phyloP scores from a whole-genome alignment of 208 protist genomes.

The Crithidia sp. region DNA sequence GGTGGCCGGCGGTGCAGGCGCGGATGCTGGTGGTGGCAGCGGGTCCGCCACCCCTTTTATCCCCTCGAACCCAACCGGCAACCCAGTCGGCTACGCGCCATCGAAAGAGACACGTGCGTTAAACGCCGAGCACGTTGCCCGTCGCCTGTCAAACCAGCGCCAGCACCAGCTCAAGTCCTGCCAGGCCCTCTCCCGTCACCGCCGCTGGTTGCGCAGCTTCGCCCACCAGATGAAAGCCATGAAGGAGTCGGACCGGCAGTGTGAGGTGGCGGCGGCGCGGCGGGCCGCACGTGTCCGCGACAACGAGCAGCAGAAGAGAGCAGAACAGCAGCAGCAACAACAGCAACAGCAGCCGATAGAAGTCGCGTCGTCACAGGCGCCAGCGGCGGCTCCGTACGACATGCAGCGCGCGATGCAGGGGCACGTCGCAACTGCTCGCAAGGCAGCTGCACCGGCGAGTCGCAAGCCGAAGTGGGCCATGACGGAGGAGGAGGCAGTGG shows the following conservation, averaged over 20 bases:
- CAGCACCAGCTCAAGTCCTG: conserved; percentile 47
- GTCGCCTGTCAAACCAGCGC: conserved; percentile 61
- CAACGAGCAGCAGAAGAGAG: conserved; percentile 29
- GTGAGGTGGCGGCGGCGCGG: conserved; percentile 67
- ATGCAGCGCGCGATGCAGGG: conserved; percentile 32
- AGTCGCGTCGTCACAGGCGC: background rate
- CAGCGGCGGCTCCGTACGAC: conserved; percentile 41
- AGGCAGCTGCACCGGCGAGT: conserved; percentile 12
- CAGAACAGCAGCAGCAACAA: conserved; percentile 23
- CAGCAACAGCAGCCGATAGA: conserved; percentile 12
- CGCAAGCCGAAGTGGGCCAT: conserved; percentile 92
- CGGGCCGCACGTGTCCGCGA: conserved; percentile 51
- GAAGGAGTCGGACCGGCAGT: conserved; percentile 72
- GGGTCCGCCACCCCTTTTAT: conserved; percentile 47
- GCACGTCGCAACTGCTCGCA: conserved; percentile 17
- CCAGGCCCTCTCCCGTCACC: conserved; percentile 72
- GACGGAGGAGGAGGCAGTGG: conserved; percentile 91
- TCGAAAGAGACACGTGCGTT: conserved; percentile 57
- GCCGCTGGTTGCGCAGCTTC: conserved; percentile 87
- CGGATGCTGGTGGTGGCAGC: conserved; percentile 1
- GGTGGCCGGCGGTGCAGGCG: conserved; percentile 14
- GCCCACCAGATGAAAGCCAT: conserved; percentile 81
- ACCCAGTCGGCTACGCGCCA: conserved; percentile 65
- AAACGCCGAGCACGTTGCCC: conserved; percentile 48
- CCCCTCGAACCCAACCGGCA: conserved; percentile 57